Conservation (phyloP, 768 basidiomycete species). For the Hericium erinaceus region DNA sequence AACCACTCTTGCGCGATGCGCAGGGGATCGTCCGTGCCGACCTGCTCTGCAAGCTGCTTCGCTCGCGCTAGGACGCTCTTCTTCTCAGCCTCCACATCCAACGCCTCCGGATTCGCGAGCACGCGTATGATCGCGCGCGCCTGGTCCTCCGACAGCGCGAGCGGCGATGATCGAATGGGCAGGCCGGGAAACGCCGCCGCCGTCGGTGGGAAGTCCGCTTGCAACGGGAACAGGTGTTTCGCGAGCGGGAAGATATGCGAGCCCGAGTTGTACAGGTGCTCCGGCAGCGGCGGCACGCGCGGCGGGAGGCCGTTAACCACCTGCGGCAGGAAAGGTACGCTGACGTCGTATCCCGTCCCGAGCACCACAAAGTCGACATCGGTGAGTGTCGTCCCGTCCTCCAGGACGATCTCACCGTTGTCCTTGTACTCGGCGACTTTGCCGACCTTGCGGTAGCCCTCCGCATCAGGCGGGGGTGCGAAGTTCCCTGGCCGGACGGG, state of each 20-base stretch:
- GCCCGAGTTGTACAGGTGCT: conserved; percentile 51
- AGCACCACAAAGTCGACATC: conserved; percentile 56
- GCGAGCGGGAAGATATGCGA: conserved; percentile 67
- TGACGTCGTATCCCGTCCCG: conserved; percentile 66
- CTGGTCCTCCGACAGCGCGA: conserved; percentile 75
- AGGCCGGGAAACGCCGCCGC: conserved; percentile 63
- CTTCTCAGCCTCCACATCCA: conserved; percentile 41
- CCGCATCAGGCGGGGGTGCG: conserved; percentile 11
- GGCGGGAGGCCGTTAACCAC: conserved; percentile 31
- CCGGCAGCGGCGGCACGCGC: conserved; percentile 38
- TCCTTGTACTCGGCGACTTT: conserved; percentile 33
- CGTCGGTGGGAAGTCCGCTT: conserved; percentile 31
- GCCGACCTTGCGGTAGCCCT: conserved; percentile 20
- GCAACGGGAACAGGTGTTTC: conserved; percentile 60
- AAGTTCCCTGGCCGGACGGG: conserved; percentile 23
- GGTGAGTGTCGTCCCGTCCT: conserved; percentile 45
- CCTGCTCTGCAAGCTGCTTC: not conserved
- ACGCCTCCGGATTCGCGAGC: conserved; percentile 39
- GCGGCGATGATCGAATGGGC: conserved; percentile 48
- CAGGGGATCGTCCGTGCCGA: conserved; percentile 23
- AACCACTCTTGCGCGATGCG: conserved; percentile 50
- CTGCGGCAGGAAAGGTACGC: conserved; percentile 53
- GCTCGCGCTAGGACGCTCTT: conserved; percentile 35
- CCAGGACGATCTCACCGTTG: conserved; percentile 43
- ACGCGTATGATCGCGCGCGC: conserved; percentile 50